Evolutionary conservation across 2,329 filamentous ascomycete species (phyloP), one percentile per base, ranked within the genome.

Genomic region (Pseudogymnoascus sp.): DNA sequence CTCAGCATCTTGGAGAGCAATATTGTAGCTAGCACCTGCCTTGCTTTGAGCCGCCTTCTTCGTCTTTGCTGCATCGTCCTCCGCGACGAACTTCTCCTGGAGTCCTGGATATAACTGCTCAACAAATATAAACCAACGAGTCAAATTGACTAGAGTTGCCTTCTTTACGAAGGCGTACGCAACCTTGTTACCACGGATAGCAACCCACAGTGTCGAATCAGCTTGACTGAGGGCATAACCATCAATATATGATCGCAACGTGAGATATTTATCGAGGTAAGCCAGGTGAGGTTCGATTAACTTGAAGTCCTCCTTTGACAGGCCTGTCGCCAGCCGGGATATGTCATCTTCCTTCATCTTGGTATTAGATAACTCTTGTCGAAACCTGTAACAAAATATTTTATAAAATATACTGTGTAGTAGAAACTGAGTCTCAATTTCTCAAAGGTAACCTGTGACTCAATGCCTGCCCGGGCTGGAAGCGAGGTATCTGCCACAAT

Each of bases 101-200:
- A 91, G 84, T 80, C 92, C 90, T 10, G 88, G 88, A 75, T 92
- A 89, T 37, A 82, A 84, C 69, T 90, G 84, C 74, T 96, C 90
- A 67, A 97, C 80, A 74, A 88, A 96, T 69, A 80, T 83, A 76
- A 92, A 96, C 93, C 93, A 97, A 67, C 93, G 85, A 61, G 84
- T 84, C 64, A 96, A 75, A 74, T 94, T 96, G 63, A 83, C 79
- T 67, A 93, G 84, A 31, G 84, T 78, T 45, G 87, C 89, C 76
- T 90, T 90, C 76, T 90, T 89, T 69, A 96, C 81, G 68, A 89
- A 90, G 3, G 89, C 86, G 67, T 88, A 82, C n/a, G 90, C 89
- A n/a, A 91, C 89, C 64, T 90, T 87, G 78, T 96, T 97, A 69
- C 84, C 87, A 62, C 90, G 87, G 61, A 97, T 82, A 4, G 88